phyloP scores from a whole-genome alignment of 257 asterid species.

The Capsicum pubescens region DNA sequence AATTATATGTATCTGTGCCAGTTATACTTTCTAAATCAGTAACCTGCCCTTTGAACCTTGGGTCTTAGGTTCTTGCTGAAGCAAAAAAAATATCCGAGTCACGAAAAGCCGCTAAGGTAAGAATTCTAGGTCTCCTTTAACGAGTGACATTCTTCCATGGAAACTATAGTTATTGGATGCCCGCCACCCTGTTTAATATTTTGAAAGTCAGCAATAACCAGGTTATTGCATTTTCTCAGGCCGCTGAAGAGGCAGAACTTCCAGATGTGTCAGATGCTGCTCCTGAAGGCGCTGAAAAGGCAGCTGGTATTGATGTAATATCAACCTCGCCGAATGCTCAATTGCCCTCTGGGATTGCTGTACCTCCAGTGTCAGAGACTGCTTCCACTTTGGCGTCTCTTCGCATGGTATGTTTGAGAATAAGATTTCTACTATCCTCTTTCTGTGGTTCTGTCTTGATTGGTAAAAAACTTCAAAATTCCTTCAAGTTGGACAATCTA shows the following conservation, averaged over 20 bases:
- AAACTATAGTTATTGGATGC: background rate
- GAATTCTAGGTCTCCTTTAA: slow-evolving; percentile 18
- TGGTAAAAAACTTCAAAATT: background rate
- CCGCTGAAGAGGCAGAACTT: slow-evolving; percentile 51
- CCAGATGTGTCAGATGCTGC: slow-evolving; percentile 59
- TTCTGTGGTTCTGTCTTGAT: background rate
- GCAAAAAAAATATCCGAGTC: slow-evolving; percentile 93
- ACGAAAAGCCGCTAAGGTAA: slow-evolving; percentile 79
- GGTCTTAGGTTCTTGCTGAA: slow-evolving; percentile 80
- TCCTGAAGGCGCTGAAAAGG: slow-evolving; percentile 56
- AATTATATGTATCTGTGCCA: background rate
- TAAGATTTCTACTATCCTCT: background rate
- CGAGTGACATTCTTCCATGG: background rate
- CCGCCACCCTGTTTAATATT: slow-evolving; percentile 28
- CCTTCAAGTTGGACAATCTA: background rate
- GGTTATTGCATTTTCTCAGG: slow-evolving; percentile 49
- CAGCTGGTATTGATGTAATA: slow-evolving; percentile 48
- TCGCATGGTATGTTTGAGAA: slow-evolving; percentile 67
- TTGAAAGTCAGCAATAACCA: background rate
- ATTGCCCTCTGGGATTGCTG: slow-evolving; percentile 48
- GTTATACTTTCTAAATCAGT: slow-evolving; percentile 11
- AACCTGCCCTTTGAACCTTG: slow-evolving; percentile 23
- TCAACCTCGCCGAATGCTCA: slow-evolving; percentile 62
- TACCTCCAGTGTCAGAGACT: slow-evolving; percentile 70
- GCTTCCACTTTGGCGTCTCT: slow-evolving; percentile 84